Evolutionary conservation across 371 early-diverging fungal genomes (phyloP), one percentile per base, ranked within the genome.

Genomic region (Saksenaea vasiformis): DNA sequence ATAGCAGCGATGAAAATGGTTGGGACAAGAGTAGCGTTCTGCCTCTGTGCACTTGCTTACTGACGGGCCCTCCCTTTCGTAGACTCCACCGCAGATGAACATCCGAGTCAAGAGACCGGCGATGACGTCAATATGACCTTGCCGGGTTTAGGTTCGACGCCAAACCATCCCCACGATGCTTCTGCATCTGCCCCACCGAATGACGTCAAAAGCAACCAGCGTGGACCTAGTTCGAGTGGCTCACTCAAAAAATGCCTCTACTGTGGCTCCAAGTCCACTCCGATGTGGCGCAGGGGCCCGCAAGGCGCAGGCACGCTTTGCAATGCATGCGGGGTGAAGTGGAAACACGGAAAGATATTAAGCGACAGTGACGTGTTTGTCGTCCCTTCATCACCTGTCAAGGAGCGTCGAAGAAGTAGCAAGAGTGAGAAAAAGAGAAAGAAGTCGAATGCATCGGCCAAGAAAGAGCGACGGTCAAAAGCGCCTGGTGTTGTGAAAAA

Each of bases 261-360:
- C 77, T 97, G 97, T 73, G 79, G 83, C 14, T 90, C 90, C 13
- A 87, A 84, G 43, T 77, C 82, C 11, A 95, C 95, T 1, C 95
- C 96, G 28, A 92, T 93, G 82, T 97, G 97, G 97, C 86, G 96
- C 28, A 82, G 93, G 60, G 94, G 95, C 7, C 93, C 93, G 0
- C 83, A 83, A 38, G 93, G 92, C 35, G 87, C 87, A 59, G 89
- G 89, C 19, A 86, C 92, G 7, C 83, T 95, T 19, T 95, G 95
- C 76, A 95, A 95, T 74, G 90, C 93, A 1, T 95, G 96, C 73
- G 95, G 95, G 27, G 91, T 97, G 17, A 94, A 95, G 70, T 93
- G 93, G 90, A 90, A 88, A 47, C 85, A 88, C 43, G 88, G 90
- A 47, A 88, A 90, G 60, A 87, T 90, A 14, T 62, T 87, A n/a